Base-by-base conservation (phyloP, 1,284 basidiomycete species). In the Austroboletus sp. region DNA sequence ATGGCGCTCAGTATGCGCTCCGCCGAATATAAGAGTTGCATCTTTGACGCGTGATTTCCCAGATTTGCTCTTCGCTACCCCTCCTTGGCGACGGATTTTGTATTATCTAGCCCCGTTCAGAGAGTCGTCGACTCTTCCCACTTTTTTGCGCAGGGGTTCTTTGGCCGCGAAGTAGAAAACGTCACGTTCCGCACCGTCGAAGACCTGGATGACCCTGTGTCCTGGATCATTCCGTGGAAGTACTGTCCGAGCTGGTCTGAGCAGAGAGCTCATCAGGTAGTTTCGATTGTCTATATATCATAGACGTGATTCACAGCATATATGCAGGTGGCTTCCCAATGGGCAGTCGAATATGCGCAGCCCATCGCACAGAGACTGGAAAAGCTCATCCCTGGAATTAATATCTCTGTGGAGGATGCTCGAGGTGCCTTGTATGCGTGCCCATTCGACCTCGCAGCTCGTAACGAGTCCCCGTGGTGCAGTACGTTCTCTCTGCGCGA, bases 401-500 rank as follows among this genome's bases (percentile, higher is more conserved):
- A 62, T 48, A 50, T 70, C 17, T 59, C 64, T 30, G 55, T 58
- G 31, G 46, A 58, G 44, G 62, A 67, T 53, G 62, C 66, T 7
- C 70, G 71, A 49, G 72, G 70, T 13, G 72, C 72, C 37, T 55
- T 75, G 16, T 74, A 71, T 53, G 70, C 67, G 6, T 74, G 71
- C 47, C 71, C 72, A 27, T 74, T 71, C 50, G 72, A 73, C 50
- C 61, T 69, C 34, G 73, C 71, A 4, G 61, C 64, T 11, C 58
- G 57, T 43, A 65, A 65, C 3, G 52, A 55, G 21, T 68, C 67
- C 13, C 66, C 69, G 1, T 74, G 73, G 71, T 75, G 71, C 51
- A 56, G 54, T 31, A 68, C 65, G 17, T 75, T 75, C 57, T 61
- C 57, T 7, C 40, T 45, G 15, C 48, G 49, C 11, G 72, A 75